Conservation (phyloP, 139 green algal species). For the Haematococcus sp. region DNA sequence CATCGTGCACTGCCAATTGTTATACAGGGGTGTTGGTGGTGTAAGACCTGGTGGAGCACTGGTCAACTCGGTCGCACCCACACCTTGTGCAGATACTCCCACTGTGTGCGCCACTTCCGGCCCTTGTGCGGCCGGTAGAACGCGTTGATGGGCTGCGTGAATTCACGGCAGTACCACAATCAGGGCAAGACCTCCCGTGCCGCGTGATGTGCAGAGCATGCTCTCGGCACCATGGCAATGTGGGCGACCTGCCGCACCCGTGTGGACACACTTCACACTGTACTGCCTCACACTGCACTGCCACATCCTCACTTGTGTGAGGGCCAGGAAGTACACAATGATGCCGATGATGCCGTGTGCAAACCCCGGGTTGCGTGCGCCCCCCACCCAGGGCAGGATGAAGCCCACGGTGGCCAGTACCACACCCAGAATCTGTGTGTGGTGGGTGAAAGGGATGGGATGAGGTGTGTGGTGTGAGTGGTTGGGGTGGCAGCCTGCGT, state of each 20-base stretch:
- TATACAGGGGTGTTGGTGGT: no score
- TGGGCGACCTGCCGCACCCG: no score
- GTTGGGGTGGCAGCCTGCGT: no score
- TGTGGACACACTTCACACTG: no score
- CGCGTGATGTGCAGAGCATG: no score
- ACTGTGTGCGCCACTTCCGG: not conserved
- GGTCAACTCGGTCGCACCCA: not conserved
- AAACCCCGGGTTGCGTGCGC: conserved; percentile 2
- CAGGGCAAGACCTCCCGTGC: no score
- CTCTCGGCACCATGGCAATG: no score
- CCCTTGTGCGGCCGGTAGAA: conserved; percentile 8
- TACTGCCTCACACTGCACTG: no score
- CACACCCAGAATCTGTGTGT: not conserved
- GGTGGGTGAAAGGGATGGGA: no score
- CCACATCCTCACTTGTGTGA: not conserved
- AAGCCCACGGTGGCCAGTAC: not conserved
- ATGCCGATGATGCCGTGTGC: conserved; percentile 8
- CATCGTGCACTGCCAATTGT: no score
- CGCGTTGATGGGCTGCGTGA: conserved; percentile 7
- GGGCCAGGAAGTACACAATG: not conserved
- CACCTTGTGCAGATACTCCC: conserved; percentile 10
- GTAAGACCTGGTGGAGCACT: not conserved
- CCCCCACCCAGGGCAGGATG: not conserved
- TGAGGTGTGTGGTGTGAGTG: no score
- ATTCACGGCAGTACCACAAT: not conserved